phyloP scores from a whole-genome alignment of 176 grass and related monocot species.

The Thinopyrum elongatum region DNA sequence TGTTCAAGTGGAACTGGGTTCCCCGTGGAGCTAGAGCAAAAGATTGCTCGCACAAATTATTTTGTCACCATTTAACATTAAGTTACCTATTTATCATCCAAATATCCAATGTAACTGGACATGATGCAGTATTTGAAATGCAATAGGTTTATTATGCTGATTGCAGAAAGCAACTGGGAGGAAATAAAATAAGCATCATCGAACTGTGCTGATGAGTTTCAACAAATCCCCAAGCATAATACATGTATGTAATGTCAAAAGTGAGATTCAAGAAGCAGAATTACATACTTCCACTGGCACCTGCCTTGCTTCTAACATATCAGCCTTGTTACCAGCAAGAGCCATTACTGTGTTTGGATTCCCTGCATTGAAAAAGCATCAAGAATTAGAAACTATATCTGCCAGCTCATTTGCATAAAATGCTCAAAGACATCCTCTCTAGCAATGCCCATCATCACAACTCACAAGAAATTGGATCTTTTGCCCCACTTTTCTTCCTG shows the following conservation, averaged over 20 bases:
- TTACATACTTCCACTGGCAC: slow-evolving; percentile 68
- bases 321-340: slow-evolving; percentile 96
- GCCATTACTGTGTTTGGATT: slow-evolving; percentile 86
- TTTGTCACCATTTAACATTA: not conserved
- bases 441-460: not conserved
- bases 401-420: not conserved
- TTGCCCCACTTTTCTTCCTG: no score
- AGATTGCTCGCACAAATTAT: not conserved
- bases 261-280: slow-evolving; percentile 7
- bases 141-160: not conserved
- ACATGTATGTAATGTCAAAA: not conserved
- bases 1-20: not conserved
- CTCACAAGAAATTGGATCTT: no score
- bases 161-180: not conserved
- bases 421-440: not conserved
- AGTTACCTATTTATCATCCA: not conserved
- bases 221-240: not conserved
- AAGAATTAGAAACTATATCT: not conserved
- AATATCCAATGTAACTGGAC: not conserved
- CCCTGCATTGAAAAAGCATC: slow-evolving; percentile 41
- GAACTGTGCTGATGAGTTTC: not conserved
- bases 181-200: not conserved
- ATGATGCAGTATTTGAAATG: not conserved
- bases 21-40: not conserved
- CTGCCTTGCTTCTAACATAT: slow-evolving; percentile 73